Base-by-base conservation (phyloP, 768 basidiomycete genomes). In the Tricholoma matsutake region DNA sequence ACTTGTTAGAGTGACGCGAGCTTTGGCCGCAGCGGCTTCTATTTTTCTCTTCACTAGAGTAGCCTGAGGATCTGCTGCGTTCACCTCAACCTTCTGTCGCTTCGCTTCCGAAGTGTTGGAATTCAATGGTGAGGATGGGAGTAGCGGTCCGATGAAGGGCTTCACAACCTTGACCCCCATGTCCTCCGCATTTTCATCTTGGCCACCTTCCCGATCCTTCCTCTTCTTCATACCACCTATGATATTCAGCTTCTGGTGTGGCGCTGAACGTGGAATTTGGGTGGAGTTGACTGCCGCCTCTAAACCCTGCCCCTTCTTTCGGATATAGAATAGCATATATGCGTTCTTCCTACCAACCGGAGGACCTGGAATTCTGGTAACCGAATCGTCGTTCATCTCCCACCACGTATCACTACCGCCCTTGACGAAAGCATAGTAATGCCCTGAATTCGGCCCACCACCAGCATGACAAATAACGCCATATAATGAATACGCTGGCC, bases 381-480 rank as follows among this genome's bases (percentile, higher is more conserved):
- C 89, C 51, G 78, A 78, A 29, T 95, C 93, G 70, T 99, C 97
- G 75, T 99, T 96, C 88, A 96, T 96, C 76, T 94, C 88, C 75
- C 83, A 87, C 96, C 96, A 99, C 35, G 76, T 76, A 10, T 86
- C 88, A 34, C 83, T 76, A 35, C 79, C 81, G 41, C 85, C 81
- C 71, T 87, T 92, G 68, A 97, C 86, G 67, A 85, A 88, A 16
- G 96, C 89, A 64, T 86, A 94, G 75, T 99, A 99, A 73, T 99
- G 97, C 4, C 97, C 97, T 1, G 92, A 96, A 69, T 97, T 92
- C 13, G 96, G 94, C 5, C 95, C 94, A 43, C 86, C 81, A 56
- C 97, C 97, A 10, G 91, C 92, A 72, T 99, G 97, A 65, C 87
- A 94, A 58, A 98, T 92, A 62, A 98, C 86, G 31, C 91, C 96